Base-by-base conservation (phyloP, 208 protist species). In the Crithidia fasciculata region DNA sequence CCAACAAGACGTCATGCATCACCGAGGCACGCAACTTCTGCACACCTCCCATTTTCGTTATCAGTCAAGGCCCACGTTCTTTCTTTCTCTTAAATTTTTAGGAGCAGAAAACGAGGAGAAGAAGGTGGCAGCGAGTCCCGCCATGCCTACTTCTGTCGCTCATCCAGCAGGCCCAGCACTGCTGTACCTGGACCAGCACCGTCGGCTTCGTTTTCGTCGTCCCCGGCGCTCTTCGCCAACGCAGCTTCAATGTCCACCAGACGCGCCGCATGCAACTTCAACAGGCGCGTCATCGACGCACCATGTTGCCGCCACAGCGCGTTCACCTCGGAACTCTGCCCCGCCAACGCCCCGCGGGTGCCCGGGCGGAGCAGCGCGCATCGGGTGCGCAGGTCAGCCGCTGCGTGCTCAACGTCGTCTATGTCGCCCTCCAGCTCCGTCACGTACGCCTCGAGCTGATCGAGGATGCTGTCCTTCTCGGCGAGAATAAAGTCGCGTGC, bases 381-480 rank as follows among this genome's bases (percentile, higher is more conserved):
- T 36, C 72, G 69, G 9, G 55, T 58, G 13, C 67, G 55, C n/a
- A 70, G 16, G 39, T 61, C 55, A 18, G 49, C 52, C 7, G 79
- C 43, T 39, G 71, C 50, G 36, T 39, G 8, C 62, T 89, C 84
- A 4, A 71, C 41, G 8, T 40, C 45, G 7, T 61, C 69, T 19
- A 88, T 70, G 8, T 72, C 62, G 5, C 45, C 15, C 55, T 92
- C 87, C 53, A 90, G 41, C 16, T 78, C 62, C 4, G 10, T 49
- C n/a, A 85, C 40, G 61, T 63, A 68, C 6, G 53, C 43, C 50
- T 88, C 86, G 10, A 88, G 68, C 8, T 87, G 67, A 39, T 78
- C 66, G 10, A 92, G 74, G n/a, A 84, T 83, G 2, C 56, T 54
- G 28, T 84, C 80, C 69, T 88, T 83, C 59, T 92, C 70, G 49